Evolutionary conservation across 179 eudicot genomes (phyloP), one percentile per base, ranked within the genome.

Genomic region (Silene vulgaris): DNA sequence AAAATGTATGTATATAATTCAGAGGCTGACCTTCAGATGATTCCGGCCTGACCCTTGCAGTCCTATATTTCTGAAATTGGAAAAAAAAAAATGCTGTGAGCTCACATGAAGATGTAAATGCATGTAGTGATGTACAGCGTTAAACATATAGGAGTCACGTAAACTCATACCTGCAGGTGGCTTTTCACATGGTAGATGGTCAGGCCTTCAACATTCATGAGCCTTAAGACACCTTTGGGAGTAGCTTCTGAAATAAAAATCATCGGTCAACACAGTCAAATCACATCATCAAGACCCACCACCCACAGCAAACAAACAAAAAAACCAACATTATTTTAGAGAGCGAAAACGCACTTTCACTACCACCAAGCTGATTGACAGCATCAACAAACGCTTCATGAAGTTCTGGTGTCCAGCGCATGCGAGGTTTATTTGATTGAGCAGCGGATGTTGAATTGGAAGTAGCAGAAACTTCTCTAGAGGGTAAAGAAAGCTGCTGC

Each of bases 121-220:
- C 13, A 16, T 71, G 37, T 2, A 72, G 17, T 8, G 28, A 56
- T 29, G 65, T 57, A 56, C 29, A 57, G 19, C 50, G 30, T 30
- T 32, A 7, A 7, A 28, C 61, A 48, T 32, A 13, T 52, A 32
- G 40, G 8, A 35, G 40, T 35, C 5, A 69, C 1, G 37, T 20
- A 66, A 40, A 81, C 5, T 68, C 64, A 17, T 75, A 87, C 90
- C 84, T 87, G 90, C 29, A 87, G 72, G 78, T 87, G 90, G 83
- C 90, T 87, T 83, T 87, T 87, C 59, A 87, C 90, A 81, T 87
- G 90, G 80, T 87, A 87, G 59, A 87, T 87, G 56, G 90, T 87
- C 74, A 87, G 79, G 57, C 88, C 84, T 62, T 87, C 90, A 74
- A 87, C 88, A 77, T 85, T 87, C 88, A 87, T 87, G 61, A 65